These are phyloP conservation scores for Malassezia yamatoensis DNA, from an alignment of 1,284 basidiomycete species.

Conservation along the genomic window DNA sequence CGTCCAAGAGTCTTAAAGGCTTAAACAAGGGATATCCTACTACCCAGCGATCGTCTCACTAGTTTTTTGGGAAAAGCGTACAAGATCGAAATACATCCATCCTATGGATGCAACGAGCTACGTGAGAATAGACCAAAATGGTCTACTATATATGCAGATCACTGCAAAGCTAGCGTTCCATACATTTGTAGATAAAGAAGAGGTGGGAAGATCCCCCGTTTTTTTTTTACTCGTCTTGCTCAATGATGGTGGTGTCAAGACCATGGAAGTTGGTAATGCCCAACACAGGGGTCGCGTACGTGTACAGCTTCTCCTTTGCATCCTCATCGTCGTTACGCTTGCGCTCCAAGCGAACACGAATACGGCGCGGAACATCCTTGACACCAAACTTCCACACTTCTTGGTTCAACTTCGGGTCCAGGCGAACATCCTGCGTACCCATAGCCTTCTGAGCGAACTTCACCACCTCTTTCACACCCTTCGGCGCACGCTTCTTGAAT, in stretches of 20 bases:
- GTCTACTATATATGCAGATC: too few species aligned
- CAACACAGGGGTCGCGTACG: constrained; percentile 42
- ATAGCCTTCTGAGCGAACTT: constrained; percentile 46
- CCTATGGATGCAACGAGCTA: too few species aligned
- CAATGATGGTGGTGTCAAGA: constrained; percentile 43
- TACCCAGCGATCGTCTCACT: constrained; percentile 1
- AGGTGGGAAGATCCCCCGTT: too few species aligned
- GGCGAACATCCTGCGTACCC: constrained; percentile 47
- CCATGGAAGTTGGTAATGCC: constrained; percentile 47
- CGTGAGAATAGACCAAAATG: too few species aligned
- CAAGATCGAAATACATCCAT: too few species aligned
- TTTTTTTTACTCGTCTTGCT: constrained; percentile 33
- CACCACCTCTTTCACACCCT: constrained; percentile 46
- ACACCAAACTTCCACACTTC: constrained; percentile 48
- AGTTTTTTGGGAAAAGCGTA: too few species aligned
- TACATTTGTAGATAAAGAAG: constrained; percentile 4
- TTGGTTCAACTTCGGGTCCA: constrained; percentile 49
- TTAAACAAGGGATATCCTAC: constrained; percentile 60
- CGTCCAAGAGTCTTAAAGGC: constrained; percentile 54
- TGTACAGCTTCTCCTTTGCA: constrained; percentile 49
- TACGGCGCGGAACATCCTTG: constrained; percentile 45
- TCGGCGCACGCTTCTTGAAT: constrained; percentile 48
- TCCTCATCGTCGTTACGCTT: constrained; percentile 49
- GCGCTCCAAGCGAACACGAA: constrained; percentile 46
- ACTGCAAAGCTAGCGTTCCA: too few species aligned